Conservation (phyloP, 768 basidiomycete genomes). For the Boletus sp. region DNA sequence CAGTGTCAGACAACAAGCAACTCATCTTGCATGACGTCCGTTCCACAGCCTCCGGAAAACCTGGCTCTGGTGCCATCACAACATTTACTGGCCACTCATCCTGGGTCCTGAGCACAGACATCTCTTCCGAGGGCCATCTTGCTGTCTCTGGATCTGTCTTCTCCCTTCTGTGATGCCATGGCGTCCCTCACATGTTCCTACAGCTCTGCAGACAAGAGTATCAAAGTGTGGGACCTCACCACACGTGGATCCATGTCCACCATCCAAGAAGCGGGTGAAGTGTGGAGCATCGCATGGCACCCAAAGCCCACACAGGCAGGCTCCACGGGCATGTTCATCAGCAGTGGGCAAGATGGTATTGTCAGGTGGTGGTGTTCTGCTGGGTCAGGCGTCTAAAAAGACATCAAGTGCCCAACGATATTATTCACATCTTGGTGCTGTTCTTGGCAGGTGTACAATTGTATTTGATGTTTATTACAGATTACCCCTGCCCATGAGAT, state of each 20-base stretch:
- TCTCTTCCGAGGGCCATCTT: slow-evolving; percentile 77
- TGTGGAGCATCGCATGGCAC: slow-evolving; percentile 82
- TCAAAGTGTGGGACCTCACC: slow-evolving; percentile 84
- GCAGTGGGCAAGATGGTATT: slow-evolving; percentile 69
- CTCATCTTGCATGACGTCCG: slow-evolving; percentile 90
- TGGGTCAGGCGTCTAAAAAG: slow-evolving; percentile 40
- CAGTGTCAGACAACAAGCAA: slow-evolving; percentile 90
- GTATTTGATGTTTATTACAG: neutral
- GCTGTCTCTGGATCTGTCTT: slow-evolving; percentile 71
- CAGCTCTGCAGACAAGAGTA: slow-evolving; percentile 81
- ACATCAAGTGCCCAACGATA: neutral
- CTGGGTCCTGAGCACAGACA: slow-evolving; percentile 83
- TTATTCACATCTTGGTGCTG: neutral
- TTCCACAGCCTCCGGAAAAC: slow-evolving; percentile 51
- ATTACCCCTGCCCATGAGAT: neutral
- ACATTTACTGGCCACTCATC: slow-evolving; percentile 85
- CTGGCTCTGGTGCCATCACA: slow-evolving; percentile 75
- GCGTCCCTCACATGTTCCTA: neutral
- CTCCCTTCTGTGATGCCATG: neutral
- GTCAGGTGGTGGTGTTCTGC: slow-evolving; percentile 79
- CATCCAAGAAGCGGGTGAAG: slow-evolving; percentile 72
- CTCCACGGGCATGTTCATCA: slow-evolving; percentile 61
- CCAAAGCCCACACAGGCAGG: slow-evolving; percentile 55
- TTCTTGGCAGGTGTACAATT: neutral
- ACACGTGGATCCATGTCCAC: slow-evolving; percentile 74